These are phyloP conservation scores for Apodospora peruviana DNA, from an alignment of 495 filamentous ascomycete genomes.

Conservation along the genomic window DNA sequence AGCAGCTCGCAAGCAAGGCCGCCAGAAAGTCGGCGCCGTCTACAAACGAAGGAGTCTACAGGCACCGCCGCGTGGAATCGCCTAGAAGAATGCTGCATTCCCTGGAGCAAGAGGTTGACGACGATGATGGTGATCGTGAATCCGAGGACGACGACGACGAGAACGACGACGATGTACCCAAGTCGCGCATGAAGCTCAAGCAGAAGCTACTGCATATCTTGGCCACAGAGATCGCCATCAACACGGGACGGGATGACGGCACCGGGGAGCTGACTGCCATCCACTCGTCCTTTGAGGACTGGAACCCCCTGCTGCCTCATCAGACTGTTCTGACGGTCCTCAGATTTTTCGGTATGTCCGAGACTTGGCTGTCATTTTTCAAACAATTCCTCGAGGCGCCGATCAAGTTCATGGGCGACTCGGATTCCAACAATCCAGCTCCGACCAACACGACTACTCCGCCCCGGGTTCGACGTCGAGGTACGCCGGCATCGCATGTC, in stretches of 20 bases:
- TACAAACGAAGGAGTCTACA: background rate
- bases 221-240: constrained; percentile 53
- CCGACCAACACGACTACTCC: no score
- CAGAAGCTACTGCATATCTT: constrained; percentile 41
- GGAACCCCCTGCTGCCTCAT: constrained; percentile 56
- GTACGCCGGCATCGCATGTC: constrained; percentile 52
- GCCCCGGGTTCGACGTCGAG: constrained; percentile 44
- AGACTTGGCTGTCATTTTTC: constrained; percentile 58
- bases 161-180: background rate
- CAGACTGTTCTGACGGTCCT: constrained; percentile 51
- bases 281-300: constrained; percentile 58
- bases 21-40: background rate
- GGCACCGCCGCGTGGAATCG: background rate
- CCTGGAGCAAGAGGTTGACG: background rate
- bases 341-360: constrained; percentile 53
- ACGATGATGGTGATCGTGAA: background rate
- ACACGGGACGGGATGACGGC: constrained; percentile 41
- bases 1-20: background rate
- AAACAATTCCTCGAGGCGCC: constrained; percentile 53
- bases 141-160: background rate
- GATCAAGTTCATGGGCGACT: constrained; percentile 40
- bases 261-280: constrained; percentile 51
- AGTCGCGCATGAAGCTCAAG: background rate
- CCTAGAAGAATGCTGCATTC: background rate
- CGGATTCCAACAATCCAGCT: constrained; percentile 11